Base-by-base conservation (phyloP, 441 rosid genomes). In the Adansonia gregorii region DNA sequence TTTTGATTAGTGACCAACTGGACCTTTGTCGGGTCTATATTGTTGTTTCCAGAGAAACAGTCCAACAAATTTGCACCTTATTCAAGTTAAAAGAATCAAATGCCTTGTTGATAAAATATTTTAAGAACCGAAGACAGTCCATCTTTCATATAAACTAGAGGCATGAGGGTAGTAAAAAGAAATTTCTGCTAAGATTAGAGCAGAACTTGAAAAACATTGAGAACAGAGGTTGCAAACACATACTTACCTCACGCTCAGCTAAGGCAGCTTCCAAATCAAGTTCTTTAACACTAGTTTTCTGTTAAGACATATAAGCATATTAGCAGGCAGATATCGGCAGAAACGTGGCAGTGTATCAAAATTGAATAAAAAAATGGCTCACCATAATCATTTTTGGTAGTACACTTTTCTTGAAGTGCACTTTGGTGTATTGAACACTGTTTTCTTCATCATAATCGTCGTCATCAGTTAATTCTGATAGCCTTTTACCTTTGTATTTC, bases 231-330 rank as follows among this genome's bases (percentile, higher is more conserved):
- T 12, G 67, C 20, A 73, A 77, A 71, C 19, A 58, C 76, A 68
- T 77, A 78, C 51, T 59, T 45, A 93, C 98, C 98, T 90, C 73
- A 45, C 94, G 94, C 89, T 94, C 98, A 64, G 86, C 89, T 66
- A 92, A 88, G 67, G 98, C 99, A 80, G 97, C 88, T 76, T 91
- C 97, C 89, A 96, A 82, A 83, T 96, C 90, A 24, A 94, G 97
- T 81, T 96, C 98, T 85, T 92, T 93, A 71, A 94, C 94, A 80
- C 98, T 94, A 78, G 90, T 89, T 89, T 90, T 96, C 99, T 96
- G 88, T 79, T 64, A 75, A 82, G 80, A 65, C 39, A 63, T 81
- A 7, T 71, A 55, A 79, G 17, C 52, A 73, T 63, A 12, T 73
- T n/a, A 85, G 87, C 61, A 85, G 61, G 58, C 74, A 80, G 59